Evolutionary conservation across 2,329 filamentous ascomycete species (phyloP), one percentile per base, ranked within the genome.

Genomic region (Nemania bipapillata): DNA sequence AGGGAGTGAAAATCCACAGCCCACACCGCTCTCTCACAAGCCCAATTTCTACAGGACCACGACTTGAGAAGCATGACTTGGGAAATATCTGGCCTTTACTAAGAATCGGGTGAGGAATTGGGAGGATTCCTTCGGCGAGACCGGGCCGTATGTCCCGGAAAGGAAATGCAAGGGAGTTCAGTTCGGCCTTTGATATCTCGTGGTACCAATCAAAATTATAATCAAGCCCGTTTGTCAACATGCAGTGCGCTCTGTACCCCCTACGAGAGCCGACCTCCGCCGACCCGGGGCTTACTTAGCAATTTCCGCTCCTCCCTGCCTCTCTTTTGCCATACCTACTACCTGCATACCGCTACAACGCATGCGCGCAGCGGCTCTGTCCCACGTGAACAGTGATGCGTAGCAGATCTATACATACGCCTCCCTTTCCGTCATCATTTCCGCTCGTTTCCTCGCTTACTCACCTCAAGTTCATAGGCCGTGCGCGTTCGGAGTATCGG

Each of bases 131-230:
- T 32, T 53, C 4, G 50, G 50, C 28, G 50, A 20, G 28, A 53
- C 12, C 26, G 28, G 28, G 50, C 26, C 50, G 50, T 32, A 28
- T 4, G 7, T 32, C 15, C 50, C 50, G 50, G 45, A 56, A 8
- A 37, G 54, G 47, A 26, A 17, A 22, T 49, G 50, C 50, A 49
- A 57, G 30, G 50, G 58, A 53, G 26, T 26, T 47, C 53, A 22
- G 49, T 45, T 54, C 56, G 55, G 50, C 50, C 32, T 62, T 63
- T 54, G 57, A 59, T 59, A 53, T 56, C 32, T 59, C 28, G 65
- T 65, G 62, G 45, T 63, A 68, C 62, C 54, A 70, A 66, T 57
- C 40, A 63, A n/a, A n/a, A 65, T 63, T 35, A 35, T 32, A 57
- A 40, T 59, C 47, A 47, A 60, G n/a, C 56, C 56, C 59, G 17